Evolutionary conservation across 2,329 filamentous ascomycete genomes (phyloP).

Genomic region (Aspergillus sp.): DNA sequence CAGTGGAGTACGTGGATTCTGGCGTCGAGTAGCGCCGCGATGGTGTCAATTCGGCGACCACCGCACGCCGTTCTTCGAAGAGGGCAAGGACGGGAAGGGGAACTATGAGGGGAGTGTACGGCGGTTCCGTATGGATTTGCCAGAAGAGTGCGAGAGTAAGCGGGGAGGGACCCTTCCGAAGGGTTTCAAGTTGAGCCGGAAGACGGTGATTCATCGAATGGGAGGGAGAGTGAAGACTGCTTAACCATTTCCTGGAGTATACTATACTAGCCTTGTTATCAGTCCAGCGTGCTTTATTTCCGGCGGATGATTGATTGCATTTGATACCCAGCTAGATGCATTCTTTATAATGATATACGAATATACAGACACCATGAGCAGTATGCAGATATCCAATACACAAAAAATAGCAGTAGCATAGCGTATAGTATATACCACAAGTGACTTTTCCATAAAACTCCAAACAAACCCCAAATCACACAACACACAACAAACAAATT

Average conservation of each 20-base stretch:
- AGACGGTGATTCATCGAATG: conserved; percentile 13
- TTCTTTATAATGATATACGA: too few relatives aligned
- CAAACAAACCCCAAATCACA: background rate
- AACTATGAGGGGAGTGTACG: conserved; percentile 49
- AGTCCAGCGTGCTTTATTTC: background rate
- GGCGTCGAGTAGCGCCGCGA: conserved; percentile 44
- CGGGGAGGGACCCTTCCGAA: background rate
- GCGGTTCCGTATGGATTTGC: conserved; percentile 48
- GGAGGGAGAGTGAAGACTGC: background rate
- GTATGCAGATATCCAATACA: too few relatives aligned
- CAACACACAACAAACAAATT: too few relatives aligned
- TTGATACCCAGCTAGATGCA: too few relatives aligned
- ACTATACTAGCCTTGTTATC: too few relatives aligned
- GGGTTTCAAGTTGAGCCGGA: conserved; percentile 19
- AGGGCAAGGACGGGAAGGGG: conserved; percentile 37
- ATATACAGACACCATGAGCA: too few relatives aligned
- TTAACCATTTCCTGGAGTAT: background rate
- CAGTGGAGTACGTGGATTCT: conserved; percentile 45
- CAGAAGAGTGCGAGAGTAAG: conserved; percentile 31
- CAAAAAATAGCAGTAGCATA: too few relatives aligned
- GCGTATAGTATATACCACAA: too few relatives aligned
- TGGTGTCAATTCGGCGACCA: conserved; percentile 40
- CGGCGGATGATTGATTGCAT: background rate
- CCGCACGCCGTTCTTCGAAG: conserved; percentile 46
- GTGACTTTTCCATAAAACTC: background rate